Conservation (phyloP, 768 basidiomycete species). For the Suillus luteus region DNA sequence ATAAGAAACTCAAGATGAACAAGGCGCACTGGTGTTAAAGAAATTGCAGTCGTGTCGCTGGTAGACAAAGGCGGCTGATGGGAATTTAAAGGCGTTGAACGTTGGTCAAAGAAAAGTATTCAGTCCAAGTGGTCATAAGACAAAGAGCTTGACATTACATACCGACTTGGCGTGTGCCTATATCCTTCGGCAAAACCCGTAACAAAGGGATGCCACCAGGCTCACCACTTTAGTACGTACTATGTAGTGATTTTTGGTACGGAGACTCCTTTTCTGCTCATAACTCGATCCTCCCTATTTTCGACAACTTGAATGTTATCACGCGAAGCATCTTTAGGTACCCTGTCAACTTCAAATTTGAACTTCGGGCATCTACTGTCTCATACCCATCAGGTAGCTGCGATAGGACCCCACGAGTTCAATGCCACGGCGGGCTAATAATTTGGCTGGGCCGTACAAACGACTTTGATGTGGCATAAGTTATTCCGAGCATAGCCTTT, state of each 20-base stretch:
- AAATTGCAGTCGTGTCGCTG: not conserved
- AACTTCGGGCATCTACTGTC: not conserved
- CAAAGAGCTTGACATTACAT: not conserved
- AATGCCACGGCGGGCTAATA: not conserved
- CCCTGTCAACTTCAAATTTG: no score
- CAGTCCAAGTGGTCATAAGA: not conserved
- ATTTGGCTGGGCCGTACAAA: not conserved
- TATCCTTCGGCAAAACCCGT: conserved; percentile 6
- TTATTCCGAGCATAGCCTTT: not conserved
- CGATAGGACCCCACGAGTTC: not conserved
- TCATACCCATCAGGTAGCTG: not conserved
- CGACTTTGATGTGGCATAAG: no score
- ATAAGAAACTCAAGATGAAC: not conserved
- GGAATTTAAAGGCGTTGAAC: not conserved
- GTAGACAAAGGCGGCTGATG: not conserved
- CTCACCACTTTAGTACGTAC: no score
- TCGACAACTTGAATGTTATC: no score
- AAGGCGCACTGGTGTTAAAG: not conserved
- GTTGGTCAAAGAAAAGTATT: not conserved
- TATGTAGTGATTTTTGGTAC: no score
- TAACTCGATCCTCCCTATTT: no score
- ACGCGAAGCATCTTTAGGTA: no score
- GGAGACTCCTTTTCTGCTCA: no score
- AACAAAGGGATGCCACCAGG: not conserved
- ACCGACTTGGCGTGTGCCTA: not conserved